Evolutionary conservation across 176 grass and related monocot species (phyloP).

Genomic region (Poa annua): DNA sequence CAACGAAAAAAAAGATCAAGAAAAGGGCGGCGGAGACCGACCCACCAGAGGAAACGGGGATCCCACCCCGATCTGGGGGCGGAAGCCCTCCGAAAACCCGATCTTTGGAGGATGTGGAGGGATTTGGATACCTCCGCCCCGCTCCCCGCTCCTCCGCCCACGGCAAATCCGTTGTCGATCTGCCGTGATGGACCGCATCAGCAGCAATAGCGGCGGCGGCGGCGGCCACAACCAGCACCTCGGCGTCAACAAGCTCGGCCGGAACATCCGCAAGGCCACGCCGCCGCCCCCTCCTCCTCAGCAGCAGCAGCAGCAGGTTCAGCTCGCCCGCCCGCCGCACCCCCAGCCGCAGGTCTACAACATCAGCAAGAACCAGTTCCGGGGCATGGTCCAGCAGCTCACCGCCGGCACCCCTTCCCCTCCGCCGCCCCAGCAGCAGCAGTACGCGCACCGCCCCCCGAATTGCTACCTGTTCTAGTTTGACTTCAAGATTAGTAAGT

Average conservation of each 20-base stretch:
- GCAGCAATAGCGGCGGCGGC: constrained; percentile 40
- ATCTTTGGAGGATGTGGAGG: constrained; percentile 32
- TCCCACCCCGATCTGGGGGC: constrained; percentile 56
- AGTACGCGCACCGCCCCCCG: constrained; percentile 41
- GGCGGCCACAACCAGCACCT: constrained; percentile 59
- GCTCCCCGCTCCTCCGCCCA: neutral
- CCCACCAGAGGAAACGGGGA: constrained; percentile 52
- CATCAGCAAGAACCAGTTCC: constrained; percentile 98
- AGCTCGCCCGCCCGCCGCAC: constrained; percentile 53
- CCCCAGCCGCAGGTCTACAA: constrained; percentile 98
- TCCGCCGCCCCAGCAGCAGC: constrained; percentile 30
- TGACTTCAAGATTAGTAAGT: constrained; percentile 67
- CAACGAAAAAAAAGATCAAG: constrained; percentile 17
- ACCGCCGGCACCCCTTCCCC: constrained; percentile 82
- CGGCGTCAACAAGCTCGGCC: constrained; percentile 84
- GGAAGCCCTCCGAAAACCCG: constrained; percentile 43
- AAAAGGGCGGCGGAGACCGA: constrained; percentile 38
- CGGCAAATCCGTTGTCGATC: neutral
- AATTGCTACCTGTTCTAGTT: constrained; percentile 72
- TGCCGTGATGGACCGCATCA: constrained; percentile 69
- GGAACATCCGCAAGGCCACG: constrained; percentile 80
- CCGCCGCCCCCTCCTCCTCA: constrained; percentile 40
- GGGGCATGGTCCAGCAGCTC: constrained; percentile 96
- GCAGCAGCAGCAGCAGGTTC: constrained; percentile 33
- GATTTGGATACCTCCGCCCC: constrained; percentile 23